Base-by-base conservation (phyloP, 2,329 filamentous ascomycete species). In the Trichoderma oligosporum region DNA sequence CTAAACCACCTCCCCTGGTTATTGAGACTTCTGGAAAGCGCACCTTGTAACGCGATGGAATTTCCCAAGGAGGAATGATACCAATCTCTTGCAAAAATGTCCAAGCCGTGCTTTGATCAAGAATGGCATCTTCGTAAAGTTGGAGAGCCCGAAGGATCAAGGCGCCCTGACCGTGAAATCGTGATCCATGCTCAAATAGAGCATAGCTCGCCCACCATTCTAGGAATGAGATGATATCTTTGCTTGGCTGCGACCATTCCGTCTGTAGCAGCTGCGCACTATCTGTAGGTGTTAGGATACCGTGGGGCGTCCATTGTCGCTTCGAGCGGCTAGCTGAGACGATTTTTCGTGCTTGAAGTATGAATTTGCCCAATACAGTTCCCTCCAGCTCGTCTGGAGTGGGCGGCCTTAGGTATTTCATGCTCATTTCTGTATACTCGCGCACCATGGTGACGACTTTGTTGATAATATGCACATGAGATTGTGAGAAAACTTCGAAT, bases 11-110 rank as follows among this genome's bases (percentile, higher is more conserved):
- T 12, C 73, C 73, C 4, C 74, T 74, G 24, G 71, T 65, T 20
- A 81, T 73, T 35, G 69, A 66, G 16, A 78, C 72, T 18, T 69
- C 75, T 0, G 82, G 82, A 22, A 86, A 76, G 16, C 81, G 76
- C 45, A 81, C 70, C 29, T 79, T 79, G 68, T 88, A 89, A 3
- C 86, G 78, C 4, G 82, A 76, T 3, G 80, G 79, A 46, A 89
- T 82, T 64, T 91, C 87, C 80, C 86, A 89, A 0, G 88, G 86
- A 7, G 82, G 73, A 39, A 91, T 79, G 53, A 84, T 82, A 9
- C 88, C 88, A 38, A 92, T 77, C 68, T 94, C 89, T 65, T 92
- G 87, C 27, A 94, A 71, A 61, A 92, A 90, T 1, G 82, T 78
- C 78, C 82, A 85, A 12, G 73, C 68, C 22, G 77, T 74, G 35